Percentiles rank a stretch among this genome's conserved stretches.
phyloP scores from a whole-genome alignment of 2,329 filamentous ascomycete genomes.

The Botrytis paeoniae region DNA sequence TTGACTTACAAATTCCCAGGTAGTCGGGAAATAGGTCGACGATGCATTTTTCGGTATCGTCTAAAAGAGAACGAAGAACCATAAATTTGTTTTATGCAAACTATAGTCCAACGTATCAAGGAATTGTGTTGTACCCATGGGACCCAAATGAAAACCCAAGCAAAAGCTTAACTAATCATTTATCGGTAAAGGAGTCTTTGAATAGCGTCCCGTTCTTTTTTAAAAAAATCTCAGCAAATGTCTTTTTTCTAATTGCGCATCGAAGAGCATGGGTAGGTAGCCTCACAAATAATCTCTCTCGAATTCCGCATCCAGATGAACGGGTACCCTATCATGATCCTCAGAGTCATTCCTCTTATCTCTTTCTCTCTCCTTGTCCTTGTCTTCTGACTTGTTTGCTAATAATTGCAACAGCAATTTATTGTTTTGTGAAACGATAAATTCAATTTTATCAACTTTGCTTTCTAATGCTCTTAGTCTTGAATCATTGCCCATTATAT shows the following conservation, averaged over 20 bases:
- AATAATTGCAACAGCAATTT: conserved; percentile 36
- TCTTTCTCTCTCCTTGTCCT: conserved; percentile 30
- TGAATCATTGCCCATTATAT: conserved; percentile 38
- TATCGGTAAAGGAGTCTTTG: conserved; percentile 35
- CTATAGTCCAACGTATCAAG: background rate
- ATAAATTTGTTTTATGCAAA: background rate
- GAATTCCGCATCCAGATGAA: conserved; percentile 38
- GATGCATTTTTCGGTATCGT: background rate
- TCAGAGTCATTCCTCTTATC: conserved; percentile 20
- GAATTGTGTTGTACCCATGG: background rate
- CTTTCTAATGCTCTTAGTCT: conserved; percentile 34
- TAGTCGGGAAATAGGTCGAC: conserved; percentile 1
- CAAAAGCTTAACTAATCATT: conserved; percentile 15
- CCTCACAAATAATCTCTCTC: conserved; percentile 39
- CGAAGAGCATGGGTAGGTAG: conserved; percentile 19
- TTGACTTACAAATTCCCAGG: background rate
- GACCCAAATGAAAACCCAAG: background rate
- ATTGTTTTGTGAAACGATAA: conserved; percentile 37
- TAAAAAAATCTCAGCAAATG: conserved; percentile 29
- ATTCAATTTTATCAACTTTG: conserved; percentile 37
- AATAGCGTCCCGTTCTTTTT: conserved; percentile 34
- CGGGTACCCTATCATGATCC: conserved; percentile 37
- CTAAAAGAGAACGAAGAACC: background rate
- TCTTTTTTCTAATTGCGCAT: conserved; percentile 14
- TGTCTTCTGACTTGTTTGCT: conserved; percentile 23